phyloP scores from a whole-genome alignment of 2,329 filamentous ascomycete genomes.

The Stemphylium beticola region DNA sequence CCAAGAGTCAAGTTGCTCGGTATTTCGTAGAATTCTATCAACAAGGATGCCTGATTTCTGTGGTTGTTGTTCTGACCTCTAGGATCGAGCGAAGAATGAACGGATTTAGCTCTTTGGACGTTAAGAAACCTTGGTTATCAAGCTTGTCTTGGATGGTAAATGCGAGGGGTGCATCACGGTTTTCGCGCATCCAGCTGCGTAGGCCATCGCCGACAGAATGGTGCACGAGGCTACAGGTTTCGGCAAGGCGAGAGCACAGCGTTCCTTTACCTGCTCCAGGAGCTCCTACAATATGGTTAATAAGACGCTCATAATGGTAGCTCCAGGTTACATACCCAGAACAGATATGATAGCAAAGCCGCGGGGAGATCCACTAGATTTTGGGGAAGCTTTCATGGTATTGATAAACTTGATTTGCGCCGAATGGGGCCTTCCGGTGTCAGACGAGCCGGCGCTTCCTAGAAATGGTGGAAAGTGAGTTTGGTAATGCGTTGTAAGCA shows the following conservation, averaged over 20 bases:
- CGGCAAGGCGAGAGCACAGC: neutral
- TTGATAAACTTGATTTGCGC: neutral
- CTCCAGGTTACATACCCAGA: neutral
- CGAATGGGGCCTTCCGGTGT: too few species aligned
- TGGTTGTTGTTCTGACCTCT: neutral
- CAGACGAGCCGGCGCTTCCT: too few species aligned
- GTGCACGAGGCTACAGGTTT: neutral
- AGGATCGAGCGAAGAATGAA: neutral
- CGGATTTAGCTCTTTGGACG: neutral
- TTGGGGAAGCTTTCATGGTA: neutral
- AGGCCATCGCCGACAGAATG: neutral
- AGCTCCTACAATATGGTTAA: neutral
- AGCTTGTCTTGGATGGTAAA: conserved; percentile 7
- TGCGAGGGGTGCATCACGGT: neutral
- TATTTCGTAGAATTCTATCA: conserved; percentile 2
- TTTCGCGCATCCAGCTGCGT: conserved; percentile 4
- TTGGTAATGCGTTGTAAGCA: too few species aligned
- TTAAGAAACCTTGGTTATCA: conserved; percentile 2
- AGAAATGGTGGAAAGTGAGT: too few species aligned
- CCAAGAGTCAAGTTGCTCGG: conserved; percentile 3
- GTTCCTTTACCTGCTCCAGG: conserved; percentile 2
- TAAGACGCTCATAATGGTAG: neutral
- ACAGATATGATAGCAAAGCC: conserved; percentile 1
- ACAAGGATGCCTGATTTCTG: neutral
- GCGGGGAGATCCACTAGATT: neutral